Base-by-base conservation (phyloP, 768 basidiomycete genomes). In the Leccinum sublutescens region DNA sequence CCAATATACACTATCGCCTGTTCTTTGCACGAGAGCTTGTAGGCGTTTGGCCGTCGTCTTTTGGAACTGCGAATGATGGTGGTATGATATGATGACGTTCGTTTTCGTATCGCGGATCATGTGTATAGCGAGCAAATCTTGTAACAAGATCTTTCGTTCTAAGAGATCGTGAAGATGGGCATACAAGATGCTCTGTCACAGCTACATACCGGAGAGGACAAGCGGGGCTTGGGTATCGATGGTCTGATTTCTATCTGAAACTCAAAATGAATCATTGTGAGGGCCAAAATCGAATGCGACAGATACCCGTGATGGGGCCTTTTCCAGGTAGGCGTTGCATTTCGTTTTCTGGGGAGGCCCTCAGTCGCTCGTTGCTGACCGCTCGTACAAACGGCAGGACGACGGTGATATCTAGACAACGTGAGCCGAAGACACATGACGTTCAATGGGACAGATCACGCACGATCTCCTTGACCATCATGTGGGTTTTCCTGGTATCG, bases 341-440 rank as follows among this genome's bases (percentile, higher is more conserved):
- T 70, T 29, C 73, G 45, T 40, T 62, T 61, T 48, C 63, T 54
- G 62, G 66, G 10, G 51, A 60, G 45, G 4, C 0, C 45, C 62
- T 60, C 34, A 55, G 52, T 27, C 54, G 58, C 8, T 55, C n/a
- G 53, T 77, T 76, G 58, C 68, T 64, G 67, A 79, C 73, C 4
- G 74, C 63, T 8, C 82, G 77, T 58, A 76, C 66, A 53, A 78
- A 80, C 1, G 73, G 74, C 6, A 80, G 68, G 6, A 76, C 76
- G 34, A 80, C 74, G 2, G 79, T 80, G 49, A 80, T 76, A 56
- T 80, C 79, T 80, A 54, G 6, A 54, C 2, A 7, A 27, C 21
- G 45, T 62, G 29, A 66, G 61, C 14, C 2, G 11, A 15, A 33
- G 9, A 50, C 10, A 45, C 5, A 33, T 3, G 8, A 48, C 57